phyloP scores from a whole-genome alignment of 345 rosid genomes.

The Pistacia vera region DNA sequence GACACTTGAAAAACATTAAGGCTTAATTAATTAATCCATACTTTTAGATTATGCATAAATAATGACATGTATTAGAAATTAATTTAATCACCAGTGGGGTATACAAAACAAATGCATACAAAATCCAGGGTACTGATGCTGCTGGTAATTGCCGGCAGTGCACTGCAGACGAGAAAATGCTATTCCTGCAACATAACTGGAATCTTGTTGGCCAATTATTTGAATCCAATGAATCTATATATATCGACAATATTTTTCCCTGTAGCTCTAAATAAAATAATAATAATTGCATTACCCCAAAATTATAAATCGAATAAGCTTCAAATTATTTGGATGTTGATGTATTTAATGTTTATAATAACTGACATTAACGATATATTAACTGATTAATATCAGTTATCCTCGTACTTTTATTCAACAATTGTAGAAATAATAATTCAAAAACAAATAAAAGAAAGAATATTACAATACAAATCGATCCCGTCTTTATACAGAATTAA shows the following conservation, averaged over 20 bases:
- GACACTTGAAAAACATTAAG: too few relatives aligned
- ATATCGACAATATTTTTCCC: neutral
- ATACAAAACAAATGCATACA: too few relatives aligned
- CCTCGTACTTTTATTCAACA: conserved; percentile 18
- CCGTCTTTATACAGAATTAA: conserved; percentile 3
- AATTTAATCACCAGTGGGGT: too few relatives aligned
- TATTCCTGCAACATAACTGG: neutral
- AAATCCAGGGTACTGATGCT: too few relatives aligned
- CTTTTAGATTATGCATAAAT: too few relatives aligned
- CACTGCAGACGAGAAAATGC: too few relatives aligned
- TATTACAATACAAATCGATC: neutral
- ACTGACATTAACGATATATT: too few relatives aligned
- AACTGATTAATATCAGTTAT: neutral
- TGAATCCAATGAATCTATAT: neutral
- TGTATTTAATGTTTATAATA: too few relatives aligned
- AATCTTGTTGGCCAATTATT: neutral
- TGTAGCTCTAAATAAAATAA: neutral
- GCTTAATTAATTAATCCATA: too few relatives aligned
- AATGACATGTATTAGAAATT: too few relatives aligned
- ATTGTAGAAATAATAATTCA: conserved; percentile 7
- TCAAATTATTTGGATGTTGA: too few relatives aligned
- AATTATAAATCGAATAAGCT: neutral
- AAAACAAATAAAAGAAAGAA: neutral
- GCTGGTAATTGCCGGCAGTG: too few relatives aligned
- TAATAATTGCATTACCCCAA: neutral